Evolutionary conservation across 345 rosid genomes (phyloP).

Genomic region (Isatis tinctoria): DNA sequence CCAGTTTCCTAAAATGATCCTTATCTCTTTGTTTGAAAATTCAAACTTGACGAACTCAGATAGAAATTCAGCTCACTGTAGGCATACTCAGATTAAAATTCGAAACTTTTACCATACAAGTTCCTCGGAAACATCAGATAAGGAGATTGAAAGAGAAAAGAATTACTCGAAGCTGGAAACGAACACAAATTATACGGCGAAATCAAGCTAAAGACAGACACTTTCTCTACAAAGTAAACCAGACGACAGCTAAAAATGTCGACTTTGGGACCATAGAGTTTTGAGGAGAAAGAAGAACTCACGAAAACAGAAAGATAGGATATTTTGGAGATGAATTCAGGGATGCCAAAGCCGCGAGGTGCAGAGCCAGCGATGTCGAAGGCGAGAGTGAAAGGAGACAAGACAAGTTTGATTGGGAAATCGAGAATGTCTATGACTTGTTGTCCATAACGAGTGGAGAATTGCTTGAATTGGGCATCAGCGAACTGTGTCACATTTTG

Average conservation of each 20-base stretch:
- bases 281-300: constrained; percentile 19
- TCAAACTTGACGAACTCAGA: not conserved
- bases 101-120: not conserved
- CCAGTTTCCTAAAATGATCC: not conserved
- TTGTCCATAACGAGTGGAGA: constrained; percentile 59
- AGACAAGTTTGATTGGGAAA: constrained; percentile 68
- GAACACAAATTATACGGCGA: not conserved
- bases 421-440: constrained; percentile 66
- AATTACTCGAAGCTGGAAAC: not conserved
- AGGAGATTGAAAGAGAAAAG: not conserved
- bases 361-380: constrained; percentile 90
- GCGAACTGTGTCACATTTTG: constrained; percentile 55
- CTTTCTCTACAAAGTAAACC: not conserved
- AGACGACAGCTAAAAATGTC: not conserved
- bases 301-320: constrained; percentile 74
- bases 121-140: not conserved
- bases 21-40: not conserved
- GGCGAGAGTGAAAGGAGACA: constrained; percentile 86
- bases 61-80: not conserved
- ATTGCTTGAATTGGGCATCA: constrained; percentile 49
- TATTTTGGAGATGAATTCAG: constrained; percentile 69
- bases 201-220: not conserved
- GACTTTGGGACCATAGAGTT: not conserved
- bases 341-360: constrained; percentile 87
- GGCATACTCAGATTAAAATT: not conserved